Conservation (phyloP, 805 yeast species). For the Vanderwaltozyma yarrowii region DNA sequence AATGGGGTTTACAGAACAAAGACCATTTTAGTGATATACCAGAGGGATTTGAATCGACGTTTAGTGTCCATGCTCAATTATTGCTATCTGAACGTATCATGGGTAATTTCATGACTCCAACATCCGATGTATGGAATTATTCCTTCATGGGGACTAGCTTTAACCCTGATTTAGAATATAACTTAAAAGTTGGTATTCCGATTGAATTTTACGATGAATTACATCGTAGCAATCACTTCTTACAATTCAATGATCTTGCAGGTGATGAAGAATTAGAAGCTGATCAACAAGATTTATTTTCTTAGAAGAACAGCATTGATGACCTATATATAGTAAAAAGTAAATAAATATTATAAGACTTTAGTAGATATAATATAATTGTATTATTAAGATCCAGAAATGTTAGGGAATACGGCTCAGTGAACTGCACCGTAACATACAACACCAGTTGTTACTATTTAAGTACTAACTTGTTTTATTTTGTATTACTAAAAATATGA, state of each 20-base stretch:
- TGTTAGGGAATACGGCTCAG: too few relatives aligned
- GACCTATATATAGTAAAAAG: too few relatives aligned
- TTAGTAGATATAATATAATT: too few relatives aligned
- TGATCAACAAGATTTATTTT: constrained; percentile 56
- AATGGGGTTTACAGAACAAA: constrained; percentile 65
- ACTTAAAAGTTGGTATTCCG: constrained; percentile 69
- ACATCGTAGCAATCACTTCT: constrained; percentile 85
- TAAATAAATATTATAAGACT: too few relatives aligned
- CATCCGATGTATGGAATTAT: constrained; percentile 80
- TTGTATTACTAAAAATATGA: too few relatives aligned
- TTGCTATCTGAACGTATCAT: constrained; percentile 61
- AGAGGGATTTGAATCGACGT: constrained; percentile 53
- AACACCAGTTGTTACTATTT: too few relatives aligned
- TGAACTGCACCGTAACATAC: too few relatives aligned
- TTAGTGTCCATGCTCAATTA: constrained; percentile 55
- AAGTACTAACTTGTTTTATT: too few relatives aligned
- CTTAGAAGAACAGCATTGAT: constrained; percentile 17
- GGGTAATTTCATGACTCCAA: constrained; percentile 84
- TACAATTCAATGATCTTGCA: constrained; percentile 59
- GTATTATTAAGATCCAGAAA: too few relatives aligned
- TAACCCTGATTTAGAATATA: constrained; percentile 50
- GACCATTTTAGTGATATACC: constrained; percentile 49
- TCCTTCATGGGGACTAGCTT: constrained; percentile 82
- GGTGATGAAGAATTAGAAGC: constrained; percentile 47
- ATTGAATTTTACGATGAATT: constrained; percentile 70